These are phyloP conservation scores for Aspergillus uvarum DNA, from an alignment of 2,329 filamentous ascomycete species.

Conservation along the genomic window DNA sequence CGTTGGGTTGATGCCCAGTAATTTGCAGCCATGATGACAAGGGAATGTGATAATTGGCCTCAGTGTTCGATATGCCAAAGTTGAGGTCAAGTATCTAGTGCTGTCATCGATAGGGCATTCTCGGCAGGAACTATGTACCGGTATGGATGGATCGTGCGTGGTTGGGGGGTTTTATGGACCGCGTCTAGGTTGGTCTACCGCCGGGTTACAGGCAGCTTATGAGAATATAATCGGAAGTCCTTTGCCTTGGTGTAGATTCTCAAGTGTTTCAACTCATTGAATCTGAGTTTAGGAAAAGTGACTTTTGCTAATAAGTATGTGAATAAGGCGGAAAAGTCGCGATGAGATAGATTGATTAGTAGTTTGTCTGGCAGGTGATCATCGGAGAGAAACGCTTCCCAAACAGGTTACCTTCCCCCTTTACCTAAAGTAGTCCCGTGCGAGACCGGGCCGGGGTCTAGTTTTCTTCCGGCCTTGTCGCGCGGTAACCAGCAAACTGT, in stretches of 20 bases:
- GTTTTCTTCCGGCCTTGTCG: slow-evolving; percentile 18
- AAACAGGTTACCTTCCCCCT: slow-evolving; percentile 4
- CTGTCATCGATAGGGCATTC: slow-evolving; percentile 11
- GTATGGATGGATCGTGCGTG: neutral
- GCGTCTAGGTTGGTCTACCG: too few relatives aligned
- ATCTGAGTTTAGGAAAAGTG: too few relatives aligned
- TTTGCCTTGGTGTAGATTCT: too few relatives aligned
- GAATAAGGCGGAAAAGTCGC: too few relatives aligned
- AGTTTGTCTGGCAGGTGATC: neutral
- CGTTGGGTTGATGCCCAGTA: slow-evolving; percentile 96
- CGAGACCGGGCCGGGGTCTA: slow-evolving; percentile 22
- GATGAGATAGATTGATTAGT: neutral
- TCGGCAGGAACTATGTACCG: neutral
- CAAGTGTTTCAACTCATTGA: too few relatives aligned
- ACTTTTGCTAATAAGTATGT: too few relatives aligned
- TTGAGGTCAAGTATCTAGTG: neutral
- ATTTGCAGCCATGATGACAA: slow-evolving; percentile 70
- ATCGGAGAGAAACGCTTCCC: neutral
- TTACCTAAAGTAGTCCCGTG: slow-evolving; percentile 36
- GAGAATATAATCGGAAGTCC: too few relatives aligned
- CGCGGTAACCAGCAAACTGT: neutral
- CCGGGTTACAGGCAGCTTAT: too few relatives aligned
- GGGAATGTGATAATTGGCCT: slow-evolving; percentile 37
- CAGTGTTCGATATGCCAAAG: slow-evolving; percentile 1
- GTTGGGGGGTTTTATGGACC: neutral